Evolutionary conservation across 2,329 filamentous ascomycete species (phyloP), one percentile per base, ranked within the genome.

Genomic region (Pleurostoma richardsiae): DNA sequence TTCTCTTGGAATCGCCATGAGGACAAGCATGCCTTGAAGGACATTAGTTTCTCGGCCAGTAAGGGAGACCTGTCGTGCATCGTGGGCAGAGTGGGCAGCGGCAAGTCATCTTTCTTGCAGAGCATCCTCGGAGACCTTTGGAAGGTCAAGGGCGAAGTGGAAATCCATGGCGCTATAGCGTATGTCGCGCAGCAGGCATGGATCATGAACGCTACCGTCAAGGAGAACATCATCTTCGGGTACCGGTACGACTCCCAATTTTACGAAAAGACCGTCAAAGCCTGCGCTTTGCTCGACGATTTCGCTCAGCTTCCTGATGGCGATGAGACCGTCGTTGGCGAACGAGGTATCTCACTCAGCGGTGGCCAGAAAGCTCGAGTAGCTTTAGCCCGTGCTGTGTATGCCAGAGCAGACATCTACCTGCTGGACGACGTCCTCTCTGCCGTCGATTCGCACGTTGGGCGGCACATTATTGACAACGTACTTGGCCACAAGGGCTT

Each of bases 191-290:
- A 99, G 65, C 84, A 88, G 59, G 76, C 90, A 26, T 99, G 95
- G 94, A 88, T 99, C 44, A 92, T 97, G 84, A 99, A 99, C 62
- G 94, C 94, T 6, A 95, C 88, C 30, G 91, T 99, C 47, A 89
- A 90, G 58, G 94, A 99, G 62, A 99, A 99, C 62, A 96, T 99
- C 56, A 77, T 96, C 4, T 99, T 99, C 60, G 94, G 94, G 2
- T 90, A 99, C 68, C 85, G 89, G 41, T 96, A 88, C 74, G 92
- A 99, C 66, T 85, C 91, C 4, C 79, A 85, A 30, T 99, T 99
- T 67, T 99, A 99, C 68, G 89, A 97, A 47, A 85, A 88, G 59
- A 96, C 92, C 1, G 77, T 99, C 43, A 85, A 89, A 62, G 92
- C 94, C 39, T 99, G 95, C 64, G 94, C 94, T 41, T 74, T 99